A percentile compares a stretch with the other conserved stretches of the same genome.
These are phyloP conservation scores for Leptodontidium sp. DNA, from an alignment of 2,329 filamentous ascomycete species.

Conservation along the genomic window DNA sequence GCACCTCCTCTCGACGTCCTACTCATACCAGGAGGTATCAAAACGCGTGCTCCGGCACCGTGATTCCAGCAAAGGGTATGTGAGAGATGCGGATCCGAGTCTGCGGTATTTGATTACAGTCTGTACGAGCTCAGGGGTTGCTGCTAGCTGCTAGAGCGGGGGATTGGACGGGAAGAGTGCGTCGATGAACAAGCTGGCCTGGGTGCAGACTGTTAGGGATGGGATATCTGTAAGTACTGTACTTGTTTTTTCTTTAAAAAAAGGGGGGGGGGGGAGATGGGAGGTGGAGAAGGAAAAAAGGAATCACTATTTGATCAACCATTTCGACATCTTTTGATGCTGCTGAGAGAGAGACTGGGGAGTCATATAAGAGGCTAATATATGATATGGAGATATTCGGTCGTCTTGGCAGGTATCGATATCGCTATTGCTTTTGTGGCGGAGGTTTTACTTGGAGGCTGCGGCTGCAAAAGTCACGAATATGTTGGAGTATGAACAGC, in stretches of 20 bases:
- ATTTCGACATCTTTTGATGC: background rate
- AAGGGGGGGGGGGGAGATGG: too few relatives aligned
- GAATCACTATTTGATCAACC: background rate
- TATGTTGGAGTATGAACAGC: slow-evolving; percentile 65
- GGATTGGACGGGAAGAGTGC: slow-evolving; percentile 64
- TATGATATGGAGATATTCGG: slow-evolving; percentile 58
- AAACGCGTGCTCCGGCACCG: slow-evolving; percentile 51
- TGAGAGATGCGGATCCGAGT: slow-evolving; percentile 53
- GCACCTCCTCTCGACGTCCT: slow-evolving; percentile 50
- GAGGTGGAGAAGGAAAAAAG: too few relatives aligned
- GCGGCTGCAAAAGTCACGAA: slow-evolving; percentile 44
- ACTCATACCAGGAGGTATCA: slow-evolving; percentile 70
- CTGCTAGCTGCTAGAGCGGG: slow-evolving; percentile 66
- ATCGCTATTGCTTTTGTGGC: slow-evolving; percentile 64
- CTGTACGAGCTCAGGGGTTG: slow-evolving; percentile 69
- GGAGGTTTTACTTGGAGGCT: slow-evolving; percentile 61
- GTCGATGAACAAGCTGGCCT: slow-evolving; percentile 72
- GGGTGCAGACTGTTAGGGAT: slow-evolving; percentile 63
- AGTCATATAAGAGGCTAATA: background rate
- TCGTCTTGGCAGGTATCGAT: slow-evolving; percentile 70
- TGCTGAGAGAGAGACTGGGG: background rate
- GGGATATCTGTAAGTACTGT: slow-evolving; percentile 62
- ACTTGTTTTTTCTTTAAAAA: too few relatives aligned
- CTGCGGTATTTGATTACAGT: slow-evolving; percentile 65
- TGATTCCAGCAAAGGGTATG: slow-evolving; percentile 48